Conservation (phyloP, 768 basidiomycete species). For the Favolaschia claudopus region DNA sequence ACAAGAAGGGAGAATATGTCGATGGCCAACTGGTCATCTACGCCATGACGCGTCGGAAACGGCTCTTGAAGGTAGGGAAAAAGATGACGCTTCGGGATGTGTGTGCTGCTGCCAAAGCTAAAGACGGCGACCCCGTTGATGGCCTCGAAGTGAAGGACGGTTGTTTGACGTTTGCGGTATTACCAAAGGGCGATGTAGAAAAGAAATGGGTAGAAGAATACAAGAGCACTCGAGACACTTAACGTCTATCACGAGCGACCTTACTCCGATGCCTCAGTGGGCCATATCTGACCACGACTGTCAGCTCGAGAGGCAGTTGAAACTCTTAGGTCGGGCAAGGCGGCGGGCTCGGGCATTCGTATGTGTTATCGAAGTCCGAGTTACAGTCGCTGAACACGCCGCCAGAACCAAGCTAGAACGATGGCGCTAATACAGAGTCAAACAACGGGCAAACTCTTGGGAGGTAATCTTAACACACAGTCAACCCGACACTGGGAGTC, state of each 20-base stretch:
- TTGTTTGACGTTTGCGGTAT: constrained; percentile 78
- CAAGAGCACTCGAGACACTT: constrained; percentile 55
- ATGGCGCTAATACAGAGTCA: too few relatives aligned
- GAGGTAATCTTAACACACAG: too few relatives aligned
- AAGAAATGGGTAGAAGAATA: constrained; percentile 88
- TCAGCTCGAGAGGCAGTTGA: too few relatives aligned
- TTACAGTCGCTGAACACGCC: too few relatives aligned
- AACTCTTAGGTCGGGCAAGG: too few relatives aligned
- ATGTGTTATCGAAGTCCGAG: too few relatives aligned
- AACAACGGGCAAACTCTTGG: too few relatives aligned
- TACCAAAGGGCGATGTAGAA: constrained; percentile 81
- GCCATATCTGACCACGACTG: too few relatives aligned
- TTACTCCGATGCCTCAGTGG: too few relatives aligned
- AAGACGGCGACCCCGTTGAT: constrained; percentile 67
- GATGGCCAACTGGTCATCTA: constrained; percentile 77
- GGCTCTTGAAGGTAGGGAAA: constrained; percentile 90
- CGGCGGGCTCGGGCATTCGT: too few relatives aligned
- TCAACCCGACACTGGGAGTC: too few relatives aligned
- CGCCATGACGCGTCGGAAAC: constrained; percentile 76
- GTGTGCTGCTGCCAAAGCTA: constrained; percentile 65
- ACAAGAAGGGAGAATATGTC: constrained; percentile 70
- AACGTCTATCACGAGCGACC: not conserved
- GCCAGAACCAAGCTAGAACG: too few relatives aligned
- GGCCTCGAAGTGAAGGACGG: constrained; percentile 88
- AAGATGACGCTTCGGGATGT: constrained; percentile 88